Percentiles rank a stretch among this genome's conserved stretches.
These are phyloP conservation scores for Xylaria polymorpha DNA, from an alignment of 2,329 filamentous ascomycete species.

Conservation along the genomic window DNA sequence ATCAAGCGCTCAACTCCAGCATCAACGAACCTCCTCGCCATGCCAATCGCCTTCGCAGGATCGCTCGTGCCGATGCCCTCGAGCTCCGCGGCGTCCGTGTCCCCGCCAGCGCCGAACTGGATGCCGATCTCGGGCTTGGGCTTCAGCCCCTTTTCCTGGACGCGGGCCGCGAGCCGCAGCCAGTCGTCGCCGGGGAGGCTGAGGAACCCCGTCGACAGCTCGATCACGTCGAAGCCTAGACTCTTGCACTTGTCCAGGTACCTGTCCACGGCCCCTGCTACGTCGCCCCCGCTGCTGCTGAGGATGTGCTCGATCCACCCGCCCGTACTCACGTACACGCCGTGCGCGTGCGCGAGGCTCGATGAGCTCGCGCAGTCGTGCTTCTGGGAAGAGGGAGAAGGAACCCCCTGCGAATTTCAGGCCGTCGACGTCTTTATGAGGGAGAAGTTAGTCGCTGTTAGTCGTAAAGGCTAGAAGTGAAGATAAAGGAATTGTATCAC, in stretches of 20 bases:
- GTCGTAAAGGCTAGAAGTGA: neutral
- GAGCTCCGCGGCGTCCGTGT: neutral
- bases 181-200: constrained; percentile 5
- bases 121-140: constrained; percentile 1
- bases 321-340: constrained; percentile 1
- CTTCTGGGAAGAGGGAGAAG: neutral
- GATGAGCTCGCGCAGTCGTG: neutral
- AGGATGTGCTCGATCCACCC: constrained; percentile 10
- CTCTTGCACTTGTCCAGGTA: neutral
- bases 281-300: neutral
- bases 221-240: constrained; percentile 1
- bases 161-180: constrained; percentile 10
- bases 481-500: neutral
- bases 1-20: neutral
- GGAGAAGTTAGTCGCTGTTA: neutral
- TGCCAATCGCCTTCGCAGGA: neutral
- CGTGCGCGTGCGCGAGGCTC: neutral
- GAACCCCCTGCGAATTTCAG: constrained; percentile 3
- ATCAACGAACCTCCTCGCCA: constrained; percentile 3
- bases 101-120: constrained; percentile 4
- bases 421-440: neutral
- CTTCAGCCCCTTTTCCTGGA: constrained; percentile 3
- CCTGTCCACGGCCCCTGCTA: neutral
- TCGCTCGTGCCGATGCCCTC: constrained; percentile 6
- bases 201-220: constrained; percentile 7